A percentile compares a stretch with the other conserved stretches of the same genome.
phyloP scores from a whole-genome alignment of 2,329 filamentous ascomycete species.

The Hansfordia pulvinata region DNA sequence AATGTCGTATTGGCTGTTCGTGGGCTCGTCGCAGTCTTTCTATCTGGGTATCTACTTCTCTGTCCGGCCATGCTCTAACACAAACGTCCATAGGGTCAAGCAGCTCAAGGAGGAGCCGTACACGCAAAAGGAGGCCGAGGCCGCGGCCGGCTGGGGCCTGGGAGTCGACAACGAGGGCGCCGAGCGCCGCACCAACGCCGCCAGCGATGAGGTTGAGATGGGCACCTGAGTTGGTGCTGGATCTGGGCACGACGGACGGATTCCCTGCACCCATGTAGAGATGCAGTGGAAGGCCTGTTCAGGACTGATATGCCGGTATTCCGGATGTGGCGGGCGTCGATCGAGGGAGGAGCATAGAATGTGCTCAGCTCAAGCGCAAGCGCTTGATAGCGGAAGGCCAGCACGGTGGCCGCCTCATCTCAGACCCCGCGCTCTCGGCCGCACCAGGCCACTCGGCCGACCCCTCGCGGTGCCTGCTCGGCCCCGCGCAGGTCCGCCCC shows the following conservation, averaged over 20 bases:
- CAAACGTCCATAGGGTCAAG: conserved; percentile 48
- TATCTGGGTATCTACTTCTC: conserved; percentile 6
- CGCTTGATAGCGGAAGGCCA: not conserved
- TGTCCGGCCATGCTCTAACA: not conserved
- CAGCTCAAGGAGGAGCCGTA: conserved; percentile 75
- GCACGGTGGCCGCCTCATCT: conserved; percentile 18
- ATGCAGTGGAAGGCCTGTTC: too few relatives aligned
- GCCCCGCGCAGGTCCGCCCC: conserved; percentile 24
- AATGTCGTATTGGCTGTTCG: too few relatives aligned
- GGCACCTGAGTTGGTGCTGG: too few relatives aligned
- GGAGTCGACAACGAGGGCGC: conserved; percentile 49
- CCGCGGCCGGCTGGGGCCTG: conserved; percentile 61
- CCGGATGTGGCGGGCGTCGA: too few relatives aligned
- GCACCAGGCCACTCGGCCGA: conserved; percentile 30
- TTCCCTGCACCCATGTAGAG: too few relatives aligned
- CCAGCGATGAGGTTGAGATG: conserved; percentile 24
- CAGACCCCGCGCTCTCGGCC: conserved; percentile 29
- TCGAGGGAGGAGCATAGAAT: conserved; percentile 1
- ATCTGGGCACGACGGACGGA: too few relatives aligned
- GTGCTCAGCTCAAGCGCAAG: not conserved
- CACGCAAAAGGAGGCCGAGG: conserved; percentile 74
- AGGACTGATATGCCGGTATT: too few relatives aligned
- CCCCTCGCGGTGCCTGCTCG: conserved; percentile 21
- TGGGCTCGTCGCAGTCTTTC: not conserved
- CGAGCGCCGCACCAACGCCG: conserved; percentile 9